phyloP scores from a whole-genome alignment of 176 grass and related monocot species.

The Paspalum vaginatum region DNA sequence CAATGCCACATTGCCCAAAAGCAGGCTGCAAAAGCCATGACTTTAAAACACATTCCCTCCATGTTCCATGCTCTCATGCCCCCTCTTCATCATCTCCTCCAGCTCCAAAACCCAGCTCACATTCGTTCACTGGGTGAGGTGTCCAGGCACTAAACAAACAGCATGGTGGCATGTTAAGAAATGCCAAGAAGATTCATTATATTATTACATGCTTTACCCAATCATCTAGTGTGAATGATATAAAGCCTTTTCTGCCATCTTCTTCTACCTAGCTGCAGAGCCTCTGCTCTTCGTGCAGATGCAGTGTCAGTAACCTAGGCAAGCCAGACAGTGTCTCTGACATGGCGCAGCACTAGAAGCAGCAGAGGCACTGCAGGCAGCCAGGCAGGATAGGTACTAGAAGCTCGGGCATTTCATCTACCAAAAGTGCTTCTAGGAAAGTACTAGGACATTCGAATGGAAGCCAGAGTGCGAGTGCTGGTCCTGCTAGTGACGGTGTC shows the following conservation, averaged over 20 bases:
- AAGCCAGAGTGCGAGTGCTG: slow-evolving; percentile 32
- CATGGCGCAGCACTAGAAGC: slow-evolving; percentile 57
- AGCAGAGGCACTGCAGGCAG: slow-evolving; percentile 34
- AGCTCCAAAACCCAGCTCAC: slow-evolving; percentile 41
- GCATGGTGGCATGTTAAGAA: slow-evolving; percentile 45
- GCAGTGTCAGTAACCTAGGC: slow-evolving; percentile 35
- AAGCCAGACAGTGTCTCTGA: slow-evolving; percentile 36
- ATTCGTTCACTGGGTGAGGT: slow-evolving; percentile 50
- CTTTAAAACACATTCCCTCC: slow-evolving; percentile 82
- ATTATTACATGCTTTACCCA: slow-evolving; percentile 14
- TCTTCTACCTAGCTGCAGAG: slow-evolving; percentile 9
- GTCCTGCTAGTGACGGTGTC: slow-evolving; percentile 25
- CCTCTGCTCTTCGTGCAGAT: slow-evolving; percentile 45
- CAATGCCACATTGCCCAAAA: slow-evolving; percentile 40
- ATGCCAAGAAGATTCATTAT: slow-evolving; percentile 48
- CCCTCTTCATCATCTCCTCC: slow-evolving; percentile 2
- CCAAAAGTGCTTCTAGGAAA: slow-evolving; percentile 12
- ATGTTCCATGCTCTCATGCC: slow-evolving; percentile 83
- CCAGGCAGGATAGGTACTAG: slow-evolving; percentile 30
- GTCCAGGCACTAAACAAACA: slow-evolving; percentile 47
- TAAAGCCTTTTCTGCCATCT: slow-evolving; percentile 47
- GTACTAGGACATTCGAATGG: slow-evolving; percentile 29
- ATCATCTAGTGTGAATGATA: slow-evolving; percentile 41
- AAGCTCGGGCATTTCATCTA: neutral
- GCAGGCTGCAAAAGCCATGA: slow-evolving; percentile 57